phyloP scores from a whole-genome alignment of 495 filamentous ascomycete genomes.

The Podospora australis region DNA sequence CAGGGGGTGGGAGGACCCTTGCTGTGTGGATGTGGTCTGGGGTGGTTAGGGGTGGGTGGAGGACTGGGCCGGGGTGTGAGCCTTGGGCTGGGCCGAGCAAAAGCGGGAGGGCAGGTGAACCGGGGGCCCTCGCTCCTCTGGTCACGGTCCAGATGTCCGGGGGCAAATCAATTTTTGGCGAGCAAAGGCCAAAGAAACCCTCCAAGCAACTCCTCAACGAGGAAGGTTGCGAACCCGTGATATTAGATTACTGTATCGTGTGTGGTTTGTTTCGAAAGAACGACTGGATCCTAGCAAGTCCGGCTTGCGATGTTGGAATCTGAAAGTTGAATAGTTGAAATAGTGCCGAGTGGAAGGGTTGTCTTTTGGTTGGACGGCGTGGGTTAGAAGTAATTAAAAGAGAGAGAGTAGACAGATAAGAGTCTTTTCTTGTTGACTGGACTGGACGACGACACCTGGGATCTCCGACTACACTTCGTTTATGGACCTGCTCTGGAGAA shows the following conservation, averaged over 20 bases:
- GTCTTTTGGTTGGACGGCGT: slow-evolving; percentile 32
- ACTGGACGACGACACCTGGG: slow-evolving; percentile 42
- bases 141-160: slow-evolving; percentile 33
- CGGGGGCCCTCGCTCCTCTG: slow-evolving; percentile 24
- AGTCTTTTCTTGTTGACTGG: slow-evolving; percentile 33
- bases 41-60: slow-evolving; percentile 19
- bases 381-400: slow-evolving; percentile 30
- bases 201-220: slow-evolving; percentile 11
- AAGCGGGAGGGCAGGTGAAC: slow-evolving; percentile 37
- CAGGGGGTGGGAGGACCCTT: slow-evolving; percentile 30
- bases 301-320: slow-evolving; percentile 41
- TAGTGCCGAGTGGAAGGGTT: neutral
- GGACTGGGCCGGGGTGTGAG: slow-evolving; percentile 16
- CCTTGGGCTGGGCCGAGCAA: slow-evolving; percentile 39
- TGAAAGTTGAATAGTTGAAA: slow-evolving; percentile 13
- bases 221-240: slow-evolving; percentile 28
- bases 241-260: slow-evolving; percentile 39
- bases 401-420: slow-evolving; percentile 26
- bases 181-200: slow-evolving; percentile 11
- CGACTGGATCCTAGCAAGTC: slow-evolving; percentile 47
- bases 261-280: slow-evolving; percentile 33
- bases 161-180: slow-evolving; percentile 17
- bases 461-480: slow-evolving; percentile 28
- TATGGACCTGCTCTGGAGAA: slow-evolving; percentile 26
- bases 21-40: slow-evolving; percentile 25